Base-by-base conservation (phyloP, 441 rosid species). In the Erodium texanum region DNA sequence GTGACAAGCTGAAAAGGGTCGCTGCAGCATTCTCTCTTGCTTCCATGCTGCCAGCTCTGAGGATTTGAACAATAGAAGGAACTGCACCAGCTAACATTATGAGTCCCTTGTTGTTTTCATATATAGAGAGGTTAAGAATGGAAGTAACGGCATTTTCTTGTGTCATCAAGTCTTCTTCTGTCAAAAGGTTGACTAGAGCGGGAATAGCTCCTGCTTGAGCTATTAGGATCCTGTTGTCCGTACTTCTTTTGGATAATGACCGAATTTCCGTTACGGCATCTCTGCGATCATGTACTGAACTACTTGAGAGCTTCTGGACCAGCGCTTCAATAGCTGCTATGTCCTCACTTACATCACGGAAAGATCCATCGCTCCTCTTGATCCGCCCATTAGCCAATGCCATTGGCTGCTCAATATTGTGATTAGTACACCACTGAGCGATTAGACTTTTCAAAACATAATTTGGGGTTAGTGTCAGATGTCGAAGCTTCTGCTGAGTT, bases 1-100 rank as follows among this genome's bases (percentile, higher is more conserved):
- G 88, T 9, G 98, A 89, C 74, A 92, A 79, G 76, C 94, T 89
- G 71, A 92, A 92, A 50, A 92, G 85, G 29, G 98, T 86, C 0
- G 98, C 98, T 20, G 98, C 98, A 0, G 96, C 94, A 56, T 89
- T 92, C 75, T 92, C 96, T 78, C 86, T 85, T 20, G 95, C 91
- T 82, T 85, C 93, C 78, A 83, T 80, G 76, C 85, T 89, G 71
- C 98, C 96, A 10, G 89, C 89, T 77, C 92, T 78, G 16, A 92
- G 90, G 70, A 92, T 84, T 75, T 89, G 96, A 41, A 92, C 93
- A 45, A 88, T 80, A 19, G 96, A 88, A 70, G 98, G 89, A 71
- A 92, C 74, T 18, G 95, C 95, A 41, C 92, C 95, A 0, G 93
- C 93, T 48, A 92, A 93, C 98, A 89, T 89, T 68, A 92, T 83